phyloP scores from a whole-genome alignment of 2,329 filamentous ascomycete genomes.

The Neophaeococcomyces aloes region DNA sequence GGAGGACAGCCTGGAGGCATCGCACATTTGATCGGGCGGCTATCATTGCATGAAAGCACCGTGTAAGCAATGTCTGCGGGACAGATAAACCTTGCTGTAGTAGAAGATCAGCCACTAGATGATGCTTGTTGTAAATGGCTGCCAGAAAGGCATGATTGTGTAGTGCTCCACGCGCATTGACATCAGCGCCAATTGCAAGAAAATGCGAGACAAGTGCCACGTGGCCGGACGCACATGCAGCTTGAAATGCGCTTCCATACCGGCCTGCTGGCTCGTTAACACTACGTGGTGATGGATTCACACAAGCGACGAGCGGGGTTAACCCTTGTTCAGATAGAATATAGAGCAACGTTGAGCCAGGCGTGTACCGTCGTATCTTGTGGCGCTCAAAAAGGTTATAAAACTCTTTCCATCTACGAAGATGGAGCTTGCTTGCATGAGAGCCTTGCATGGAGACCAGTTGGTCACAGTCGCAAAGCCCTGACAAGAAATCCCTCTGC shows the following conservation, averaged over 20 bases:
- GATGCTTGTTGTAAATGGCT: not conserved
- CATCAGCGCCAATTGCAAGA: conserved; percentile 19
- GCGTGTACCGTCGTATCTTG: too few species aligned
- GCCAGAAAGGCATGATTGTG: conserved; percentile 6
- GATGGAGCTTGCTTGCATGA: too few species aligned
- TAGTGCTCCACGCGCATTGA: conserved; percentile 13
- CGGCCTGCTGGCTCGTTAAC: not conserved
- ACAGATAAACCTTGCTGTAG: conserved; percentile 4
- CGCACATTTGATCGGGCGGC: conserved; percentile 18
- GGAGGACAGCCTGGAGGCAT: too few species aligned
- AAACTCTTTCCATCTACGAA: too few species aligned
- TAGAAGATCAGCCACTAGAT: conserved; percentile 2
- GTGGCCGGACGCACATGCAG: conserved; percentile 14
- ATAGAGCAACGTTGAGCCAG: too few species aligned
- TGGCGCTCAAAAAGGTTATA: too few species aligned
- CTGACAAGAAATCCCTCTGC: too few species aligned
- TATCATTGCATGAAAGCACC: conserved; percentile 8
- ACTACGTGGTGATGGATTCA: too few species aligned
- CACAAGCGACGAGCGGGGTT: too few species aligned
- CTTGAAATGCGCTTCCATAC: not conserved
- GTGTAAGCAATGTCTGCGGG: conserved; percentile 8
- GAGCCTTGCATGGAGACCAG: too few species aligned
- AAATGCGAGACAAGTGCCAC: conserved; percentile 17
- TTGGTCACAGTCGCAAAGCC: too few species aligned
- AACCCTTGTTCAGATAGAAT: too few species aligned